Evolutionary conservation across 495 filamentous ascomycete species (phyloP).

Genomic region (Aspergillus asperescens): DNA sequence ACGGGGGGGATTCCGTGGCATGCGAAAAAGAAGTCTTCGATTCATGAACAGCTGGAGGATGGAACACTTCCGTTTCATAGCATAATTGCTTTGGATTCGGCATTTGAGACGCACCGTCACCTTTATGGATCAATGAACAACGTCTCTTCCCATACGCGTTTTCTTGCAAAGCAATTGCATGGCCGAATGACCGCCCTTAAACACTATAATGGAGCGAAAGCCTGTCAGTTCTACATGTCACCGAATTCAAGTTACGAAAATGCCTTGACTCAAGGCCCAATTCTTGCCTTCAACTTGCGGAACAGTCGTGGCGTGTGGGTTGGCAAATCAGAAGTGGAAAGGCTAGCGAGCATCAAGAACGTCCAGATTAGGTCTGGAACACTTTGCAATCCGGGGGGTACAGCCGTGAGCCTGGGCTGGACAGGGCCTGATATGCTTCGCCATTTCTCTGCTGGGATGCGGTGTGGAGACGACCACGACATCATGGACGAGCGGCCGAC

Average conservation of each 20-base stretch:
- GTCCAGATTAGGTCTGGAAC: constrained; percentile 83
- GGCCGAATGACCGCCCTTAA: constrained; percentile 51
- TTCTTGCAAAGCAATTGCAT: constrained; percentile 56
- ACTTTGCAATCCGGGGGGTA: constrained; percentile 86
- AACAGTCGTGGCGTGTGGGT: constrained; percentile 65
- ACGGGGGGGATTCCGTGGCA: constrained; percentile 52
- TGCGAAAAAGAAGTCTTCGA: constrained; percentile 60
- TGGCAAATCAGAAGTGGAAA: constrained; percentile 78
- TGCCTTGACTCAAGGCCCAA: constrained; percentile 60
- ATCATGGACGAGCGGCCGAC: constrained; percentile 79
- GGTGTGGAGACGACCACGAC: constrained; percentile 75
- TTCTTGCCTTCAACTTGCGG: constrained; percentile 76
- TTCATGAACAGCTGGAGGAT: constrained; percentile 82
- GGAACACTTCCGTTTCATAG: constrained; percentile 85
- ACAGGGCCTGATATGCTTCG: constrained; percentile 71
- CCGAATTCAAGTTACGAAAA: constrained; percentile 36
- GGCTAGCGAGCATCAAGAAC: constrained; percentile 67
- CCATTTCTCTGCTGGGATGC: constrained; percentile 74
- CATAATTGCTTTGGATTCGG: constrained; percentile 73
- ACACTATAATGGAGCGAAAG: constrained; percentile 62
- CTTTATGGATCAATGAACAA: constrained; percentile 66
- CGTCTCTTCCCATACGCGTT: constrained; percentile 69
- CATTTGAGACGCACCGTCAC: constrained; percentile 61
- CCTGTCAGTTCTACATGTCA: constrained; percentile 62
- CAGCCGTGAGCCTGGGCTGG: constrained; percentile 62